Conservation (phyloP, 2,329 filamentous ascomycete species). For the Thielaviopsis punctulata region DNA sequence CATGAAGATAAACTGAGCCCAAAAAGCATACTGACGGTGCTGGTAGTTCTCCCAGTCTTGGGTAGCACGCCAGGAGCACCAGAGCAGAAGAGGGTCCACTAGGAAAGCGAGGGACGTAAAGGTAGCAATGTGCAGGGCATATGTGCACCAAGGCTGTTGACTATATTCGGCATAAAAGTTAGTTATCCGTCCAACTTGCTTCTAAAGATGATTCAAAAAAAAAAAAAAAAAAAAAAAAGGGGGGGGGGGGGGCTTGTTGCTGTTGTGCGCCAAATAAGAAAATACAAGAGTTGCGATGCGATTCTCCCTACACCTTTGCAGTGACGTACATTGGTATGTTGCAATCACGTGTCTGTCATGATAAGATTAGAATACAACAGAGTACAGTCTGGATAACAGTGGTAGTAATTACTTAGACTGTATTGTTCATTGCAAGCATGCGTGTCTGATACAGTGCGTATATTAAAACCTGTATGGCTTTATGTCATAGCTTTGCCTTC, state of each 20-base stretch:
- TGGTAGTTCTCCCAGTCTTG: constrained; percentile 35
- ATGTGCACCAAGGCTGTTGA: constrained; percentile 83
- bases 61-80: constrained; percentile 52
- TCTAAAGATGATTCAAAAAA: no score
- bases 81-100: constrained; percentile 57
- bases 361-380: background rate
- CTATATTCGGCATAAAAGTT: constrained; percentile 30
- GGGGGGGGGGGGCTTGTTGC: background rate
- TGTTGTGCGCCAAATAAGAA: background rate
- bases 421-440: background rate
- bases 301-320: background rate
- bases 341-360: background rate
- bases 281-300: background rate
- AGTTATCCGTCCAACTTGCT: no score
- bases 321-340: background rate
- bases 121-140: constrained; percentile 82
- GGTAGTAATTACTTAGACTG: background rate
- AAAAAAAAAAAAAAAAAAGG: no score
- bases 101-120: constrained; percentile 75
- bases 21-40: constrained; percentile 37
- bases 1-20: constrained; percentile 54
- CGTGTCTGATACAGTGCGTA: background rate
- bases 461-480: background rate
- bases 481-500: background rate
- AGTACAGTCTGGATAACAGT: background rate